A percentile compares a stretch with the other conserved stretches of the same genome.
Conservation (phyloP, 2,329 filamentous ascomycete species). For the Colletotrichum coccodes region DNA sequence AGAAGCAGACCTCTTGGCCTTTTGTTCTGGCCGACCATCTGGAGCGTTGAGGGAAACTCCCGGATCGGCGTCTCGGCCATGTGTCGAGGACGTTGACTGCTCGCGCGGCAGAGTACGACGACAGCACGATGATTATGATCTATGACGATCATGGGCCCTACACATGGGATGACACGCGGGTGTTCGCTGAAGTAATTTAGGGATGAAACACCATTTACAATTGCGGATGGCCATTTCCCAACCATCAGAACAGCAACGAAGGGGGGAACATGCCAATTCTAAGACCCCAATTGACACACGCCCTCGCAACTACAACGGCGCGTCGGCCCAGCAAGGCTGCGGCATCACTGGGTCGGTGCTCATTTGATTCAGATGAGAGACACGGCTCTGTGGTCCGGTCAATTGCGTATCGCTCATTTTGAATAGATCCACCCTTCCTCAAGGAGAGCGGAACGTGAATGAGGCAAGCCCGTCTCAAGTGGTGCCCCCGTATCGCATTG, state of each 20-base stretch:
- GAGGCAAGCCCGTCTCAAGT: slow-evolving; percentile 14
- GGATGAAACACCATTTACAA: slow-evolving; percentile 9
- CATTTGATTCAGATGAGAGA: slow-evolving; percentile 23
- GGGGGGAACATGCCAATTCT: not conserved
- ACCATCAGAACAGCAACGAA: not conserved
- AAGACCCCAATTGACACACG: not conserved
- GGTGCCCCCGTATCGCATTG: not conserved
- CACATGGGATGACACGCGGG: slow-evolving; percentile 22
- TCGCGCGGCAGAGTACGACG: slow-evolving; percentile 23
- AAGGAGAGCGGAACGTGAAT: slow-evolving; percentile 10
- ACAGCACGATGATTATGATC: slow-evolving; percentile 20
- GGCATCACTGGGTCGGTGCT: not conserved
- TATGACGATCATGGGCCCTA: slow-evolving; percentile 8
- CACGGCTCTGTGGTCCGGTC: slow-evolving; percentile 9
- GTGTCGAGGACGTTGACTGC: not conserved
- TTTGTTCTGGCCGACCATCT: not conserved
- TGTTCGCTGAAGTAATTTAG: slow-evolving; percentile 2
- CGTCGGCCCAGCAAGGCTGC: slow-evolving; percentile 14
- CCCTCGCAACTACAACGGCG: slow-evolving; percentile 10
- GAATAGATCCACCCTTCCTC: not conserved
- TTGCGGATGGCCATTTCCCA: not conserved
- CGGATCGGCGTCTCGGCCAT: slow-evolving; percentile 21
- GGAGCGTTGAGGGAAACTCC: slow-evolving; percentile 18
- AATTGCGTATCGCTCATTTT: not conserved
- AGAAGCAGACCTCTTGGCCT: not conserved